Percentiles rank a stretch among this genome's conserved stretches.
Evolutionary conservation across 306 rosid genomes (phyloP).

Genomic region (Purshia tridentata): DNA sequence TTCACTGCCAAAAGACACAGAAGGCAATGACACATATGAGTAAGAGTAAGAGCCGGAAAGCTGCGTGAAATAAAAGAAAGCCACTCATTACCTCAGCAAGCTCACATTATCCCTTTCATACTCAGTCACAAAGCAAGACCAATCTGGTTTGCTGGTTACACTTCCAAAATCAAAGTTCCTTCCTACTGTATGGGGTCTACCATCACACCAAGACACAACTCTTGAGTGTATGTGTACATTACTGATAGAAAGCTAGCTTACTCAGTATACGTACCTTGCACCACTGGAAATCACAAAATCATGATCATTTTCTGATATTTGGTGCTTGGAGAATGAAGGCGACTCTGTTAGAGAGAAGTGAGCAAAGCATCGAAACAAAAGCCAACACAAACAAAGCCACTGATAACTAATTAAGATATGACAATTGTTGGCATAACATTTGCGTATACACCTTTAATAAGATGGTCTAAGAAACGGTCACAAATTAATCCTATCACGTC

Average conservation of each 20-base stretch:
- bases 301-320: conserved; percentile 39
- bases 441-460: not conserved
- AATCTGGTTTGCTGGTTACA: conserved; percentile 28
- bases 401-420: not conserved
- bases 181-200: conserved; percentile 33
- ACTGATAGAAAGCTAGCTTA: conserved; percentile 11
- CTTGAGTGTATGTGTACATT: conserved; percentile 21
- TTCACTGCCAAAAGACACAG: conserved; percentile 55
- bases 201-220: conserved; percentile 31
- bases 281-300: conserved; percentile 35
- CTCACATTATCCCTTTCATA: conserved; percentile 67
- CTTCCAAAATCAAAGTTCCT: conserved; percentile 41
- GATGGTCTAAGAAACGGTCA: not conserved
- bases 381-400: conserved; percentile 12
- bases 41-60: conserved; percentile 13
- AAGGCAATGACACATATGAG: conserved; percentile 22
- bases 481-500: conserved; percentile 6
- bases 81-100: conserved; percentile 56
- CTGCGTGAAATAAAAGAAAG: conserved; percentile 12
- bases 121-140: conserved; percentile 48
- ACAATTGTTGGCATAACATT: not conserved
- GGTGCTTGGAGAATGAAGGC: conserved; percentile 42
- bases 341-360: conserved; percentile 43
- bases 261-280: conserved; percentile 52
- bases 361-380: conserved; percentile 22